Percentiles rank a stretch among this genome's conserved stretches.
Conservation (phyloP, 2,329 filamentous ascomycete genomes). For the Rhynchosporium agropyri region DNA sequence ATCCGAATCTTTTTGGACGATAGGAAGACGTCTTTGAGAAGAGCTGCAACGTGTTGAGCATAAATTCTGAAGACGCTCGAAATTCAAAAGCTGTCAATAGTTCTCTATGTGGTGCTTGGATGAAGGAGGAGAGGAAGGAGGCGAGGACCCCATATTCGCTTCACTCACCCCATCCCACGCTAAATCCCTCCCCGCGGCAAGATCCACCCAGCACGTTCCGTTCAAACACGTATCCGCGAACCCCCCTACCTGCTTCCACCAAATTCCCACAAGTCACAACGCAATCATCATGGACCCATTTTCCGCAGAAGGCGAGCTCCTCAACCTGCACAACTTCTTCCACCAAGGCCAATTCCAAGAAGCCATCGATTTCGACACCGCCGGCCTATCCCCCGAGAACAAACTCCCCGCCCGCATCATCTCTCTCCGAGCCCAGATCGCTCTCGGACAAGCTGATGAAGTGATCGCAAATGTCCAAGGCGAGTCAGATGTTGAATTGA, state of each 20-base stretch:
- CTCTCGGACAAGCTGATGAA: slow-evolving; percentile 74
- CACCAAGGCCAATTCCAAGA: slow-evolving; percentile 82
- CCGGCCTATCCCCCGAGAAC: slow-evolving; percentile 78
- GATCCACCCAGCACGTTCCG: background rate
- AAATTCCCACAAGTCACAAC: slow-evolving; percentile 18
- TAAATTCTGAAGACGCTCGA: background rate
- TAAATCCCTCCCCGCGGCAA: slow-evolving; percentile 4
- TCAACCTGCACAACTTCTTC: slow-evolving; percentile 72
- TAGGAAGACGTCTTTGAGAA: background rate
- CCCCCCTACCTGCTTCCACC: slow-evolving; percentile 13
- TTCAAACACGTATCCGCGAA: slow-evolving; percentile 33
- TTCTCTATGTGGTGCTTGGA: background rate
- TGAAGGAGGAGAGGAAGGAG: background rate
- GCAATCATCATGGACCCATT: slow-evolving; percentile 63
- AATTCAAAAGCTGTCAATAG: background rate
- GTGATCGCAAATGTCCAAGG: slow-evolving; percentile 71
- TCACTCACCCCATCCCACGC: background rate
- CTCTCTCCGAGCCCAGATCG: slow-evolving; percentile 79
- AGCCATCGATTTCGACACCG: slow-evolving; percentile 83
- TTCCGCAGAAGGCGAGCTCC: slow-evolving; percentile 70
- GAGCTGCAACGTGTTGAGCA: background rate
- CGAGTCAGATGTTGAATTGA: slow-evolving; percentile 69
- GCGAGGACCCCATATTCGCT: background rate
- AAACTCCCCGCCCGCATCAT: slow-evolving; percentile 75
- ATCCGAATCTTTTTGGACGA: slow-evolving; percentile 10